Conservation (phyloP, 441 rosid genomes). For the Euphorbia celastroides region DNA sequence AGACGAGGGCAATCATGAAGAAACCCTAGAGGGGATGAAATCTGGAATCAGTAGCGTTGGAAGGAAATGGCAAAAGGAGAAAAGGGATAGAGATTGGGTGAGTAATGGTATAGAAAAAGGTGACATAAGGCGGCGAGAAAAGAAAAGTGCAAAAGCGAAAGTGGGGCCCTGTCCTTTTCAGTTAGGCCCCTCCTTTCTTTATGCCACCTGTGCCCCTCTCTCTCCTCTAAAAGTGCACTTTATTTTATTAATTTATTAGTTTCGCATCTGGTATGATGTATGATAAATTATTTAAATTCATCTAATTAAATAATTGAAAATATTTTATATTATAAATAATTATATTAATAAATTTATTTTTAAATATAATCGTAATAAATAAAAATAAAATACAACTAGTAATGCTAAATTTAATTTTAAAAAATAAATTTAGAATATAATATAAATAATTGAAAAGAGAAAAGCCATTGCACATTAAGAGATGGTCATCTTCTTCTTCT, state of each 20-base stretch:
- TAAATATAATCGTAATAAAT: no score
- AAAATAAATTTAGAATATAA: no score
- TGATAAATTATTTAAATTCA: no score
- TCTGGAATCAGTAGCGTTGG: no score
- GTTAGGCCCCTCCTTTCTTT: conserved; percentile 14
- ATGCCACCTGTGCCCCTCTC: neutral
- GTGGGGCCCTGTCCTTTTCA: conserved; percentile 41
- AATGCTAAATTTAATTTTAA: no score
- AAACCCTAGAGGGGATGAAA: neutral
- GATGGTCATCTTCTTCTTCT: neutral
- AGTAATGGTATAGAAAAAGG: conserved; percentile 26
- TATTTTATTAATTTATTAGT: no score
- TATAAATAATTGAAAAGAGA: no score
- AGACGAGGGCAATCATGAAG: neutral
- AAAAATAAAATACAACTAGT: no score
- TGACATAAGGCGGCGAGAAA: conserved; percentile 51
- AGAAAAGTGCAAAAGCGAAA: conserved; percentile 28
- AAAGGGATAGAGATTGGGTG: conserved; percentile 41
- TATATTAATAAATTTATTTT: no score
- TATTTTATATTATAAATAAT: no score
- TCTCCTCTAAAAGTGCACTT: neutral
- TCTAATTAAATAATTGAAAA: no score
- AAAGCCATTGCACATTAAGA: neutral
- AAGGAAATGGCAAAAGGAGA: neutral
- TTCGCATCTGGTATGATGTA: no score